Percentiles rank a stretch among this genome's conserved stretches.
Evolutionary conservation across 2,329 filamentous ascomycete species (phyloP).

Genomic region (Penicillium sp.): DNA sequence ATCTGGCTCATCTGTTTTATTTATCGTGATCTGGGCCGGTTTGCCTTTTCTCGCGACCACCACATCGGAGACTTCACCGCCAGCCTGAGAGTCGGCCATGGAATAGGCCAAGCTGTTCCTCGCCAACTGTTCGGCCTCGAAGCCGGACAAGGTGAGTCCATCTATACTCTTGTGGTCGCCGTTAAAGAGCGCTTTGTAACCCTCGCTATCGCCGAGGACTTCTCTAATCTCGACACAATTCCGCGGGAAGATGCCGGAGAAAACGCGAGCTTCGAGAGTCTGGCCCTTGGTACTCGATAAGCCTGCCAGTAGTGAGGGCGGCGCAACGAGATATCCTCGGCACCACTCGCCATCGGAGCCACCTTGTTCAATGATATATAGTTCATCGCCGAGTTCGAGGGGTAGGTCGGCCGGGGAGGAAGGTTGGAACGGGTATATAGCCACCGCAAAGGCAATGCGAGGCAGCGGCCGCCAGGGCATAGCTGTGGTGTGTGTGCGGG

Average conservation of each 20-base stretch:
- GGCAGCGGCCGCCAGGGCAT: constrained; percentile 98
- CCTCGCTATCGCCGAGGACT: constrained; percentile 75
- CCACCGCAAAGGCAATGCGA: constrained; percentile 96
- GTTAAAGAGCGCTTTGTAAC: constrained; percentile 37
- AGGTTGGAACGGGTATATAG: constrained; percentile 90
- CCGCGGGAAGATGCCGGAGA: constrained; percentile 96
- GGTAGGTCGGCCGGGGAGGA: constrained; percentile 87
- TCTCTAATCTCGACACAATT: constrained; percentile 95
- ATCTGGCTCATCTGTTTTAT: constrained; percentile 41
- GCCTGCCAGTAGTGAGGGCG: constrained; percentile 88
- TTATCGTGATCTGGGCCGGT: constrained; percentile 44
- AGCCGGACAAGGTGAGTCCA: constrained; percentile 31
- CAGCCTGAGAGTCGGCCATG: constrained; percentile 29
- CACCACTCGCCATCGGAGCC: constrained; percentile 85
- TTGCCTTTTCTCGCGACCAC: constrained; percentile 45
- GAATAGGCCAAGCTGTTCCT: constrained; percentile 34
- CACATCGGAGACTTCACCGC: constrained; percentile 37
- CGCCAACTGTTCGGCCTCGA: constrained; percentile 31
- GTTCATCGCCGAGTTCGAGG: constrained; percentile 94
- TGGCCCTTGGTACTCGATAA: constrained; percentile 89
- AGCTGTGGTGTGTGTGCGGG: constrained; percentile 34
- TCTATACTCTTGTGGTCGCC: constrained; percentile 41
- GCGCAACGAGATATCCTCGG: constrained; percentile 91
- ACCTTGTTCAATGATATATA: constrained; percentile 98
- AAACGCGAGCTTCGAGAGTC: constrained; percentile 92